These are phyloP conservation scores for Ganoderma sp. DNA, from an alignment of 1,284 basidiomycete genomes.

Conservation along the genomic window DNA sequence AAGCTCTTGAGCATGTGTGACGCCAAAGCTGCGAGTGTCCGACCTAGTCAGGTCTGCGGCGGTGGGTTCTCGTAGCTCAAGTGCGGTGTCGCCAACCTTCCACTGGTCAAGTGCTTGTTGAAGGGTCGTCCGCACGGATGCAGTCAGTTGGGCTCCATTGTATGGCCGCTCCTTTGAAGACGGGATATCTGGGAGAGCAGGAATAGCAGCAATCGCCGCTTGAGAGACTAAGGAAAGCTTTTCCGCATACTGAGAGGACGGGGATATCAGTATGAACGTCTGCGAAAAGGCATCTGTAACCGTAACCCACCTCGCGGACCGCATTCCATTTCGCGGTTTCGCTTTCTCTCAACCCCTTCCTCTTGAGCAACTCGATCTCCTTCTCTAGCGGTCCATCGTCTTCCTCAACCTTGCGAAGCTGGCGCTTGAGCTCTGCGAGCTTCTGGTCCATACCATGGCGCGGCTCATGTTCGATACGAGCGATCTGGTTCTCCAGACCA, in stretches of 20 bases:
- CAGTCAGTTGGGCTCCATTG: slow-evolving; percentile 63
- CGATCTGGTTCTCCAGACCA: slow-evolving; percentile 63
- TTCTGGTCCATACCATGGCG: slow-evolving; percentile 64
- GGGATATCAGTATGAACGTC: slow-evolving; percentile 8
- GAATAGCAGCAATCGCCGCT: slow-evolving; percentile 64
- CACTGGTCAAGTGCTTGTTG: slow-evolving; percentile 79
- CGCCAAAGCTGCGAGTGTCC: slow-evolving; percentile 80
- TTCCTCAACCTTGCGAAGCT: slow-evolving; percentile 64
- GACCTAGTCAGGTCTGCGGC: slow-evolving; percentile 65
- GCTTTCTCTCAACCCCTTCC: slow-evolving; percentile 74
- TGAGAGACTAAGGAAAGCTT: slow-evolving; percentile 76
- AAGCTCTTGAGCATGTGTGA: slow-evolving; percentile 77
- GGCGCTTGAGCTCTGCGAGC: slow-evolving; percentile 66
- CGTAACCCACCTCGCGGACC: slow-evolving; percentile 64
- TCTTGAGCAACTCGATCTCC: slow-evolving; percentile 71
- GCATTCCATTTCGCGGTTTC: slow-evolving; percentile 79
- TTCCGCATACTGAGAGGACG: slow-evolving; percentile 64
- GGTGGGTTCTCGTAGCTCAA: slow-evolving; percentile 49
- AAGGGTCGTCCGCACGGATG: slow-evolving; percentile 70
- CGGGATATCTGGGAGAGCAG: slow-evolving; percentile 65
- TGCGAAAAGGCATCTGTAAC: neutral
- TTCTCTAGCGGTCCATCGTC: slow-evolving; percentile 71
- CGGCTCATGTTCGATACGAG: slow-evolving; percentile 66
- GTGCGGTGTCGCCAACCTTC: slow-evolving; percentile 64
- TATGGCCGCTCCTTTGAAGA: slow-evolving; percentile 63